Percentiles rank a stretch among this genome's conserved stretches.
Evolutionary conservation across 2,329 filamentous ascomycete species (phyloP).

Genomic region (Hypoxylon sp.): DNA sequence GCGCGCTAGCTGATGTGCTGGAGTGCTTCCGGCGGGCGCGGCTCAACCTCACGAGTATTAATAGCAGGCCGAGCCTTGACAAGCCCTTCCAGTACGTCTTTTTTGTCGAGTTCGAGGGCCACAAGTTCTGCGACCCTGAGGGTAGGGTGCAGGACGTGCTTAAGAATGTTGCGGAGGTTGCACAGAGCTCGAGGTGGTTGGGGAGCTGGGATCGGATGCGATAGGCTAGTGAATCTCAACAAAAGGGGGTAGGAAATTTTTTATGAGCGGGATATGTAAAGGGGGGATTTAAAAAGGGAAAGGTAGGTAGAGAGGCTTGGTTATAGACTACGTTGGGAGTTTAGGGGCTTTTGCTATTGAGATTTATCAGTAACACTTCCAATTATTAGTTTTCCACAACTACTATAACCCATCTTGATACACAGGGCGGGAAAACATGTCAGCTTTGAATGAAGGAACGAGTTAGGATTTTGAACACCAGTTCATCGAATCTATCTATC

Average conservation of each 20-base stretch:
- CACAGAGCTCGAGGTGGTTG: constrained; percentile 76
- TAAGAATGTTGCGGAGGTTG: constrained; percentile 69
- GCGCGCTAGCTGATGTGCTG: constrained; percentile 86
- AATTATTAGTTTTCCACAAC: neutral
- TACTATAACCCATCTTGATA: neutral
- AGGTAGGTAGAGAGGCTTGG: neutral
- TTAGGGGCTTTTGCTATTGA: neutral
- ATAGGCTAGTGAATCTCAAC: neutral
- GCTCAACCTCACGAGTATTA: constrained; percentile 92
- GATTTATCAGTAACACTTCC: neutral
- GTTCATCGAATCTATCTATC: neutral
- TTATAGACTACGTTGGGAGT: neutral
- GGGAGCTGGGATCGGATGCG: constrained; percentile 73
- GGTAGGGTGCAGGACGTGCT: constrained; percentile 74
- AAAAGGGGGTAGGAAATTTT: neutral
- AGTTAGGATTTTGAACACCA: neutral
- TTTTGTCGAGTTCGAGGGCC: constrained; percentile 89
- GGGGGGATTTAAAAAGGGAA: constrained; percentile 1
- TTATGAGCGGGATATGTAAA: neutral
- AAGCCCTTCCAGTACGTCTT: constrained; percentile 91
- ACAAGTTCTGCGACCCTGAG: constrained; percentile 66
- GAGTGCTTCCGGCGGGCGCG: constrained; percentile 80
- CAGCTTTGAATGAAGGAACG: neutral
- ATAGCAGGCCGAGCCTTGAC: constrained; percentile 81
- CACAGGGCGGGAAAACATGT: neutral